phyloP scores from a whole-genome alignment of 169 alveolate genomes.

The Miamiensis avidus region DNA sequence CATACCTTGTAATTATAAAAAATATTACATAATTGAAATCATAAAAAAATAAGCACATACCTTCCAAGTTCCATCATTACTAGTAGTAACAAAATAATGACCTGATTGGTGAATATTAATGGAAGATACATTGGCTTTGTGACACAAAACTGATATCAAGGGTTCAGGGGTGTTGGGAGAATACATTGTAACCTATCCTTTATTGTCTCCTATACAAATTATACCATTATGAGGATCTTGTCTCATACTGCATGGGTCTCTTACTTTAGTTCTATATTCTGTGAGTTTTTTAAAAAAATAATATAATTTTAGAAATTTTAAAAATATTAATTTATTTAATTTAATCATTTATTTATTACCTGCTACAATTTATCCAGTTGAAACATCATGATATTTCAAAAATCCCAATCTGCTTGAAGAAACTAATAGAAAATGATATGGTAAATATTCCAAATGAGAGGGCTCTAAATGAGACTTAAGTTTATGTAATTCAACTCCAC shows the following conservation, averaged over 20 bases:
- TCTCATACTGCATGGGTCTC: slow-evolving; percentile 89
- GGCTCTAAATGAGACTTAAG: slow-evolving; percentile 86
- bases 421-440: slow-evolving; percentile 91
- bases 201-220: slow-evolving; percentile 90
- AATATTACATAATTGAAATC: slow-evolving; percentile 28
- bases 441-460: slow-evolving; percentile 90
- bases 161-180: slow-evolving; percentile 94
- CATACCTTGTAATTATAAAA: slow-evolving; percentile 85
- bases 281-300: not conserved
- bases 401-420: slow-evolving; percentile 93
- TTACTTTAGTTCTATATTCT: slow-evolving; percentile 88
- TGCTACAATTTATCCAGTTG: slow-evolving; percentile 93
- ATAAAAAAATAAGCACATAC: not conserved
- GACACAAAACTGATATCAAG: slow-evolving; percentile 79
- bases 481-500: slow-evolving; percentile 94
- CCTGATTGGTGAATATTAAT: slow-evolving; percentile 68
- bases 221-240: slow-evolving; percentile 91
- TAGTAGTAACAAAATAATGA: slow-evolving; percentile 76
- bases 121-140: slow-evolving; percentile 78
- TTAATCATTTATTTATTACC: not conserved
- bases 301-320: too few species aligned
- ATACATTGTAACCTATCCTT: slow-evolving; percentile 94
- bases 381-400: slow-evolving; percentile 92
- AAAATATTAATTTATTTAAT: too few species aligned
- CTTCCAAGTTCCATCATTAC: slow-evolving; percentile 59